phyloP scores from a whole-genome alignment of 306 rosid genomes.

The Calophaca sinica region DNA sequence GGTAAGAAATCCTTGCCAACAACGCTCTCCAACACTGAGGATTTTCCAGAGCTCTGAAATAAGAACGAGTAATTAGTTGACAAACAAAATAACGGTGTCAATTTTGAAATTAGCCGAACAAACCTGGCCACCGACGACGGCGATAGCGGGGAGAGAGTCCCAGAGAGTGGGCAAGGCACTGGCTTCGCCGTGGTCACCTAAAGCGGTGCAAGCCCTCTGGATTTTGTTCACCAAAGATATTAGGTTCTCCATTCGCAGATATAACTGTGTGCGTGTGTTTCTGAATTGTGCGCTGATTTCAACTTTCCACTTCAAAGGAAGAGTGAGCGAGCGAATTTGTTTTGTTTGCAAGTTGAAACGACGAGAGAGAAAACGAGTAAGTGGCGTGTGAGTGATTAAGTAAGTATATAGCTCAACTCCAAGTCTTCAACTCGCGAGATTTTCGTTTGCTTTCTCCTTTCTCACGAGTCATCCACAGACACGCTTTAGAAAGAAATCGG shows the following conservation, averaged over 20 bases:
- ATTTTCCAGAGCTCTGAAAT: constrained; percentile 89
- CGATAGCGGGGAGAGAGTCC: constrained; percentile 94
- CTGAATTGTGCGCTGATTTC: background rate
- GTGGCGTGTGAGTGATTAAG: background rate
- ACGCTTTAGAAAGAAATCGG: no score
- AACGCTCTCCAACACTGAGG: constrained; percentile 88
- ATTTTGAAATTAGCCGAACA: background rate
- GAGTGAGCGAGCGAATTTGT: constrained; percentile 7
- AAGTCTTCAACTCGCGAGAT: constrained; percentile 37
- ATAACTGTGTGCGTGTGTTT: no score
- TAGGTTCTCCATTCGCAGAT: constrained; percentile 71
- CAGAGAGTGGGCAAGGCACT: constrained; percentile 90
- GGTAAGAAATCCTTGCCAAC: constrained; percentile 98
- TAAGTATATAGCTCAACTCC: background rate
- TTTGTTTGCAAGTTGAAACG: background rate
- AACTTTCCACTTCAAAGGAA: constrained; percentile 8
- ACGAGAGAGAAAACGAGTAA: background rate
- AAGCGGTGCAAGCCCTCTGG: constrained; percentile 95
- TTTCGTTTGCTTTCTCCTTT: constrained; percentile 15
- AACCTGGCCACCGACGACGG: constrained; percentile 99
- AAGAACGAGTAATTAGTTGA: background rate
- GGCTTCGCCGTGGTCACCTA: constrained; percentile 93
- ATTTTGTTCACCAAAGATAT: constrained; percentile 90
- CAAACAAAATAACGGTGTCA: background rate
- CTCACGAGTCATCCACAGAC: background rate